phyloP scores from a whole-genome alignment of 495 filamentous ascomycete species.

The Staphylotrichum longicolle region DNA sequence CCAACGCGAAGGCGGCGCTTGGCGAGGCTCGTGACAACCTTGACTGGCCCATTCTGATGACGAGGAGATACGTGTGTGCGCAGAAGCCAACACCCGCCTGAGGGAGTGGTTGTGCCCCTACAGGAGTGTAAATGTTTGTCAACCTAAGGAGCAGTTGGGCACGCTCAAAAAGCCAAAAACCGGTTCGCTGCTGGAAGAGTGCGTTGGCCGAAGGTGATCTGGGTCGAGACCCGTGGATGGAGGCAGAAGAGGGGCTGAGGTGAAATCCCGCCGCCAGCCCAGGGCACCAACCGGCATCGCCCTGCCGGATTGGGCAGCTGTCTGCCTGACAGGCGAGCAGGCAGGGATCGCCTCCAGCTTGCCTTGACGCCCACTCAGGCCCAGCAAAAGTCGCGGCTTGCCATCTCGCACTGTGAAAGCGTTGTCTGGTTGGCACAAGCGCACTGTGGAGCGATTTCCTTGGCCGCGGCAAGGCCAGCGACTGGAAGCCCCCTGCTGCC shows the following conservation, averaged over 20 bases:
- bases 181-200: not conserved
- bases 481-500: conserved; percentile 15
- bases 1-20: not conserved
- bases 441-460: conserved; percentile 22
- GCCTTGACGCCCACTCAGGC: not conserved
- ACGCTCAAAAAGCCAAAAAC: not conserved
- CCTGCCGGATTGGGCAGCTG: conserved; percentile 20
- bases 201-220: conserved; percentile 13
- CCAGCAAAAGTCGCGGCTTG: conserved; percentile 3
- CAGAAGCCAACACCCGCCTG: not conserved
- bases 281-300: not conserved
- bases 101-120: too few relatives aligned
- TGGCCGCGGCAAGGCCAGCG: conserved; percentile 20
- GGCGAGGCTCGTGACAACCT: conserved; percentile 8
- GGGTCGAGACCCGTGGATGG: conserved; percentile 6
- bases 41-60: not conserved
- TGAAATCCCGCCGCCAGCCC: conserved; percentile 14
- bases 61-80: conserved; percentile 3
- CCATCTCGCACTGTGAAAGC: conserved; percentile 22
- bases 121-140: too few relatives aligned
- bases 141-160: too few relatives aligned
- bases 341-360: conserved; percentile 6
- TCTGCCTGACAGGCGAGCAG: conserved; percentile 20
- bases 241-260: conserved; percentile 14
- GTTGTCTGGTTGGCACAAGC: conserved; percentile 5